Percentiles rank a stretch among this genome's conserved stretches.
phyloP scores from a whole-genome alignment of 495 filamentous ascomycete genomes.

The Penicillium riverlandense region DNA sequence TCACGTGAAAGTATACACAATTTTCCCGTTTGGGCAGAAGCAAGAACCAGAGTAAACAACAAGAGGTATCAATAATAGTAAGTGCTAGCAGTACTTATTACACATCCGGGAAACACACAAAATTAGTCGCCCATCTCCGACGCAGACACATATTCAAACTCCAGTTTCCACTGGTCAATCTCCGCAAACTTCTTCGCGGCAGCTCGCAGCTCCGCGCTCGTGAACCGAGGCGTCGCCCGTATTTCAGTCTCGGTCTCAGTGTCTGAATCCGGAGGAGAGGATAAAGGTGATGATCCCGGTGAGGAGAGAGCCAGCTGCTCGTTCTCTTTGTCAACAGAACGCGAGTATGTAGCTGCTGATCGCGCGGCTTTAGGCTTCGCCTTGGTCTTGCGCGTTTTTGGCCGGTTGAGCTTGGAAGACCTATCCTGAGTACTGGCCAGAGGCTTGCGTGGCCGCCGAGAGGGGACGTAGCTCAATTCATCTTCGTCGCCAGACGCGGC shows the following conservation, averaged over 20 bases:
- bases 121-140: slow-evolving; percentile 14
- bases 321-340: slow-evolving; percentile 26
- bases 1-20: too few species aligned
- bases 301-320: slow-evolving; percentile 21
- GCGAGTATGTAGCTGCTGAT: slow-evolving; percentile 5
- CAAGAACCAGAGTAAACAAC: too few species aligned
- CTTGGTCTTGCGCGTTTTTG: slow-evolving; percentile 5
- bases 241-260: slow-evolving; percentile 14
- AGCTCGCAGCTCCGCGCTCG: slow-evolving; percentile 32
- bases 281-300: slow-evolving; percentile 31
- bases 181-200: slow-evolving; percentile 54
- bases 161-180: slow-evolving; percentile 65
- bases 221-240: slow-evolving; percentile 7
- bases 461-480: slow-evolving; percentile 26
- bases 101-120: slow-evolving; percentile 10
- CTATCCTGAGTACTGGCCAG: slow-evolving; percentile 6
- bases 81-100: neutral
- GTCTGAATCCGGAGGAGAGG: slow-evolving; percentile 31
- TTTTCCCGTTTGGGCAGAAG: too few species aligned
- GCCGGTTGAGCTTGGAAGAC: slow-evolving; percentile 7
- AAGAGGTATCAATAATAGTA: too few species aligned
- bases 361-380: neutral
- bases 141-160: slow-evolving; percentile 55
- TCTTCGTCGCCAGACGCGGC: slow-evolving; percentile 30
- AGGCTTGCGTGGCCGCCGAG: slow-evolving; percentile 19